Evolutionary conservation across 1,139 yeast species (phyloP).

Genomic region (Hansenula lynferdii): DNA sequence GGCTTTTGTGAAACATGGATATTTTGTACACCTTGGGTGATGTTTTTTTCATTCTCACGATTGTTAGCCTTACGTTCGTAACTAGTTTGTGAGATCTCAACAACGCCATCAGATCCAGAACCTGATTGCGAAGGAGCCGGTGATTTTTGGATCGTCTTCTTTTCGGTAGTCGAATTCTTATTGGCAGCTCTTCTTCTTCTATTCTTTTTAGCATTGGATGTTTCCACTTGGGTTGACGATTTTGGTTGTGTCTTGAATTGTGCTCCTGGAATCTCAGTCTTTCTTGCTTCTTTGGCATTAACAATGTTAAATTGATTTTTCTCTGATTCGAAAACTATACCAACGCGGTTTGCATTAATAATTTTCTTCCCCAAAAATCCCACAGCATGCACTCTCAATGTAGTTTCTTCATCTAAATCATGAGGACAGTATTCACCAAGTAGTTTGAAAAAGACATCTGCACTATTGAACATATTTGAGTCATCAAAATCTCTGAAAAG

Average conservation of each 20-base stretch:
- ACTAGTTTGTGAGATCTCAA: constrained; percentile 3
- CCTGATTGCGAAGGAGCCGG: background rate
- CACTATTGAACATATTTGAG: constrained; percentile 28
- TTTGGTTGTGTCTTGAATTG: background rate
- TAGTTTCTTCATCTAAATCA: constrained; percentile 27
- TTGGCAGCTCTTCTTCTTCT: background rate
- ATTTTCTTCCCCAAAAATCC: constrained; percentile 29
- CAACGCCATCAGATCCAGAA: constrained; percentile 3
- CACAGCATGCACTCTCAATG: constrained; percentile 32
- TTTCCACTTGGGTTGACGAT: background rate
- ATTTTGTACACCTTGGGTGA: background rate
- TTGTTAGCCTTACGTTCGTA: background rate
- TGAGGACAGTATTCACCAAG: constrained; percentile 25
- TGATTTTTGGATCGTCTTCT: background rate
- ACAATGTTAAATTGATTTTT: constrained; percentile 15
- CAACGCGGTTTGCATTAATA: constrained; percentile 26
- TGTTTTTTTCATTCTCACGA: background rate
- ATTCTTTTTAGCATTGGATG: constrained; percentile 1
- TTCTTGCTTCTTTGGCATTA: constrained; percentile 7
- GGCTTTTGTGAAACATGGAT: background rate
- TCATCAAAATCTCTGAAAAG: constrained; percentile 61
- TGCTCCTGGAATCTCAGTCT: background rate
- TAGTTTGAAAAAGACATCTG: constrained; percentile 25
- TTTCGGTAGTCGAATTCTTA: no score
- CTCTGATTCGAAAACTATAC: constrained; percentile 25